Base-by-base conservation (phyloP, 768 basidiomycete genomes). In the Dioszegia hungarica region DNA sequence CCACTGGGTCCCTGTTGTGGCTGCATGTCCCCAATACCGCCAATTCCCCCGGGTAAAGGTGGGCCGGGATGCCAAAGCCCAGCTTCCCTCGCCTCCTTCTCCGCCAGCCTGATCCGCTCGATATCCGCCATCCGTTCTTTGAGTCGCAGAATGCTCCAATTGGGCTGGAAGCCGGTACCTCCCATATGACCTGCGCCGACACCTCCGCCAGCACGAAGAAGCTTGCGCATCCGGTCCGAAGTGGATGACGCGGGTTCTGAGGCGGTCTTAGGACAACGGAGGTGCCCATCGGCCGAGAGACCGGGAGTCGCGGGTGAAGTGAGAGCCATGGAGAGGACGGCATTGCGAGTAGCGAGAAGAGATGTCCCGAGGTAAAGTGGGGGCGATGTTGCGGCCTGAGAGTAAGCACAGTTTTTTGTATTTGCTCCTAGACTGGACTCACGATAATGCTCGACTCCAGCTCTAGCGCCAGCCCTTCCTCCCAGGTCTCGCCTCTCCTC, bases 391-490 rank as follows among this genome's bases (percentile, higher is more conserved):
- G 78, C 67, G 50, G 78, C 70, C 78, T 77, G 31, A 44, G 44
- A 11, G 53, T 50, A 37, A 66, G 67, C 10, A n/a, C n/a, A n/a
- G n/a, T n/a, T n/a, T 59, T 15, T 45, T 11, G 11, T 25, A 15
- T 47, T 28, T n/a, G 10, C 19, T 47, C 4, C 14, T n/a, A 15
- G 20, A 34, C n/a, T 0, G n/a, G 20, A 72, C 77, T 60, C 39
- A 76, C 78, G 10, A 79, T 67, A 15, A 79, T 77, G 31, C 75
- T 64, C 10, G 74, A 68, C 54, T 79, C 77, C 53, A 78, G 60
- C 56, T 78, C 73, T 45, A 79, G 56, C 2, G 74, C 68, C 41
- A 74, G 71, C 9, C 68, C 57, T 50, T 77, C 77, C 39, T 76
- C 74, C 73, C 75, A 73, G 8, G 57, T 56, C 31, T 66, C 67